These are phyloP conservation scores for Senecio squalidus DNA, from an alignment of 140 eudicot species.

Conservation along the genomic window DNA sequence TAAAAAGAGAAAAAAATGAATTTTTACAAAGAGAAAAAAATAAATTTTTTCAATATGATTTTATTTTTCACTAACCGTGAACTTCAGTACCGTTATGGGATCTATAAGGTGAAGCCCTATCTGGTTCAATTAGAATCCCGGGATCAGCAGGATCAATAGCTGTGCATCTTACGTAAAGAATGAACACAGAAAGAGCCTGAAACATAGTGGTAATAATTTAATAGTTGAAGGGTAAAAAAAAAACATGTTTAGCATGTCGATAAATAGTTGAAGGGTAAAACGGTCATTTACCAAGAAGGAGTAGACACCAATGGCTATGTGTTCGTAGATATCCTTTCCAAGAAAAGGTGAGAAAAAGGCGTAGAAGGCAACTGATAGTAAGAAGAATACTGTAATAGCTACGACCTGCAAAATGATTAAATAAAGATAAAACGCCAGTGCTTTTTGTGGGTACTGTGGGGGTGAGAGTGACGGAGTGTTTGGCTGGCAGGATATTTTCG, in stretches of 20 bases:
- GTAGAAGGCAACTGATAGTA: constrained; percentile 82
- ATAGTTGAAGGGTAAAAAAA: constrained; percentile 13
- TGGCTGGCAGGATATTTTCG: no score
- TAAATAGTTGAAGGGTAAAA: constrained; percentile 15
- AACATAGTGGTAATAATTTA: constrained; percentile 7
- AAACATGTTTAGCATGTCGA: not conserved
- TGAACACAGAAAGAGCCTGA: constrained; percentile 81
- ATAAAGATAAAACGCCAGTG: no score
- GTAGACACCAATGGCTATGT: constrained; percentile 51
- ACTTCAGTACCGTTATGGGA: constrained; percentile 50
- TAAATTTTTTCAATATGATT: no score
- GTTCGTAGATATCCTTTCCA: constrained; percentile 76
- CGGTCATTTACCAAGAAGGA: constrained; percentile 75
- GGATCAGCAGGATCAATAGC: constrained; percentile 99
- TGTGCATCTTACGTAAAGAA: constrained; percentile 80
- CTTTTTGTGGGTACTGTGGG: no score
- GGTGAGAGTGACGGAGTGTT: no score
- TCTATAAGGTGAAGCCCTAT: constrained; percentile 34
- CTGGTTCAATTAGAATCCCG: constrained; percentile 62
- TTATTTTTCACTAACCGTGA: constrained; percentile 48
- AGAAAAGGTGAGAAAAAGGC: constrained; percentile 93
- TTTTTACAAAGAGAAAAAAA: no score
- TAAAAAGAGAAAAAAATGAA: no score
- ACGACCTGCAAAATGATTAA: constrained; percentile 55
- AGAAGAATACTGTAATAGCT: constrained; percentile 83